These are phyloP conservation scores for Erythrophleum ivorense DNA, from an alignment of 331 rosid species.

Conservation along the genomic window DNA sequence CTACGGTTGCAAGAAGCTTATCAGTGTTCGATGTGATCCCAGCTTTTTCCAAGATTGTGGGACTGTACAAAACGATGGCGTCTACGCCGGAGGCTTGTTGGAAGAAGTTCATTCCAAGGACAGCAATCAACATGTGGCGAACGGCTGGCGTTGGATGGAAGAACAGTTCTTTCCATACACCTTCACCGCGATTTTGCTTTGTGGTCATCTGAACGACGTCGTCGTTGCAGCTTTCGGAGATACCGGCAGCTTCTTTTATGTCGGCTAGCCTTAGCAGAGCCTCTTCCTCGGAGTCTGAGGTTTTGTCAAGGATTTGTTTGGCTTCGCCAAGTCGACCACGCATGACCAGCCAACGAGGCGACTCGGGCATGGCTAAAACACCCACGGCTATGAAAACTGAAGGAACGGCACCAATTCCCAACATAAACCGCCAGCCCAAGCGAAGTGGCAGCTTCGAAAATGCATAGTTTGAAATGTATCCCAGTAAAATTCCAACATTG, in stretches of 20 bases:
- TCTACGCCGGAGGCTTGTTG: slow-evolving; percentile 76
- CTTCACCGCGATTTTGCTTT: slow-evolving; percentile 45
- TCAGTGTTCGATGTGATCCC: slow-evolving; percentile 44
- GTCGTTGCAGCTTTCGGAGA: slow-evolving; percentile 58
- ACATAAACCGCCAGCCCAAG: slow-evolving; percentile 83
- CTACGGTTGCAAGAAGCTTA: slow-evolving; percentile 63
- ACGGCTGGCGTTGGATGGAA: slow-evolving; percentile 70
- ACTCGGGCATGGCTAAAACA: slow-evolving; percentile 78
- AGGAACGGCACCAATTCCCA: slow-evolving; percentile 71
- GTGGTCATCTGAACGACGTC: slow-evolving; percentile 52
- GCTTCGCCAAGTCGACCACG: slow-evolving; percentile 77
- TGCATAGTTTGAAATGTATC: slow-evolving; percentile 77
- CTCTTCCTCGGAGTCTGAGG: slow-evolving; percentile 62
- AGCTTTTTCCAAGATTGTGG: slow-evolving; percentile 62
- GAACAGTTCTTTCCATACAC: slow-evolving; percentile 70
- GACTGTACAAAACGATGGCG: slow-evolving; percentile 72
- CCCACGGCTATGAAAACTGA: slow-evolving; percentile 48
- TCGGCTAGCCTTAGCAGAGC: slow-evolving; percentile 59
- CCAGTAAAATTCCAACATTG: slow-evolving; percentile 65
- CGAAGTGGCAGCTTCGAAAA: slow-evolving; percentile 54
- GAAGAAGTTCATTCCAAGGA: slow-evolving; percentile 68
- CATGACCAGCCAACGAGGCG: slow-evolving; percentile 91
- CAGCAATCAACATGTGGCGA: slow-evolving; percentile 66
- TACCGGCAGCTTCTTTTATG: slow-evolving; percentile 73
- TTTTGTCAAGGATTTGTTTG: slow-evolving; percentile 63